Evolutionary conservation across 1,139 yeast species (phyloP).

Genomic region (Saccharomycopsis phalli): DNA sequence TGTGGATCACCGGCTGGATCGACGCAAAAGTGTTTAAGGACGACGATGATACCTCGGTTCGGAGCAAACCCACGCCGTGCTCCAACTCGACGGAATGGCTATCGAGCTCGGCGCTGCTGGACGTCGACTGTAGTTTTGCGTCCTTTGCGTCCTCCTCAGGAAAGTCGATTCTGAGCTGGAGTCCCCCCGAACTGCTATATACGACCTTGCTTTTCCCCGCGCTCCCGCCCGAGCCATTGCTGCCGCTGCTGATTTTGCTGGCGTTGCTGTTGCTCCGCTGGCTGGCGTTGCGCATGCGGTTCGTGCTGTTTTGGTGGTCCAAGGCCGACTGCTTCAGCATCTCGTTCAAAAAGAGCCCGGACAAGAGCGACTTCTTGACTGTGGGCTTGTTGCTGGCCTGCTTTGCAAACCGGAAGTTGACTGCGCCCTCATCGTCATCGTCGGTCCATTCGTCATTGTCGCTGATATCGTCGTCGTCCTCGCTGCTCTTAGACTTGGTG

Average conservation of each 20-base stretch:
- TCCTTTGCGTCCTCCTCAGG: neutral
- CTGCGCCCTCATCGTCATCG: constrained; percentile 14
- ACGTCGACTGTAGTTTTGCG: neutral
- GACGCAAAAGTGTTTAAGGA: constrained; percentile 9
- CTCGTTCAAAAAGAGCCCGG: constrained; percentile 18
- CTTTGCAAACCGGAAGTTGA: constrained; percentile 2
- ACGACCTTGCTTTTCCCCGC: constrained; percentile 1
- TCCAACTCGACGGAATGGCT: constrained; percentile 1
- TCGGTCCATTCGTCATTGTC: constrained; percentile 20
- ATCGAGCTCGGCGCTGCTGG: neutral
- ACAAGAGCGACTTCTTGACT: constrained; percentile 14
- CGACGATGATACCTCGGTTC: constrained; percentile 6
- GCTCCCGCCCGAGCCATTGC: constrained; percentile 1
- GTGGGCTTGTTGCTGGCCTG: constrained; percentile 3
- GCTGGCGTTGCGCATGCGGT: neutral
- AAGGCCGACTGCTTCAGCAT: constrained; percentile 1
- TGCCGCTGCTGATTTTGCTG: constrained; percentile 9
- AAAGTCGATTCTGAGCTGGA: constrained; percentile 3
- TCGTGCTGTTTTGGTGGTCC: neutral
- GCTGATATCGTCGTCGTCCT: constrained; percentile 4
- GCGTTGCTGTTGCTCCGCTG: constrained; percentile 1
- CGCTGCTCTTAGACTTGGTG: neutral
- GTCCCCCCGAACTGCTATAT: constrained; percentile 8
- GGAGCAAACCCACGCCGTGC: neutral
- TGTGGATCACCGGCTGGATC: constrained; percentile 7